Evolutionary conservation across 2,329 filamentous ascomycete species (phyloP).

Genomic region (Periglandula ipomoeae): DNA sequence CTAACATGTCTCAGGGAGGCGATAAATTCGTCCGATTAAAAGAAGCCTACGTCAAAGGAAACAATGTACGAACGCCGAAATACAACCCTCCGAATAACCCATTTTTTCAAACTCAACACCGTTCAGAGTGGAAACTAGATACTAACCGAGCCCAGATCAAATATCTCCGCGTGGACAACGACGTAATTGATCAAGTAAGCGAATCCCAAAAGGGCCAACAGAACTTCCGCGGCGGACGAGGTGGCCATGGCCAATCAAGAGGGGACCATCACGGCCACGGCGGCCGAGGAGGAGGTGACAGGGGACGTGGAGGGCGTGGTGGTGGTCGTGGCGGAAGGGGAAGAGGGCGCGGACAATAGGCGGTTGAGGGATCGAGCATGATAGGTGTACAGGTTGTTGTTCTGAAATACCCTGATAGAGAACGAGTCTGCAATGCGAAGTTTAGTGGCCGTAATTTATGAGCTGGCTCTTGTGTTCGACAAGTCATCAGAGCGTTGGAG

Average conservation of each 20-base stretch:
- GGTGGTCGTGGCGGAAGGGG: constrained; percentile 28
- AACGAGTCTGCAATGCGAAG: too few species aligned
- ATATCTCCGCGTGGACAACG: constrained; percentile 91
- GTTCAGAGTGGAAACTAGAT: not conserved
- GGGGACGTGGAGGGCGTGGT: constrained; percentile 28
- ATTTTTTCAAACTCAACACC: not conserved
- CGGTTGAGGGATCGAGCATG: not conserved
- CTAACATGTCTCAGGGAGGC: constrained; percentile 52
- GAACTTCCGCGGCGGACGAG: constrained; percentile 56
- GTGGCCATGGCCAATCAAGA: constrained; percentile 47
- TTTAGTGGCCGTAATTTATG: too few species aligned
- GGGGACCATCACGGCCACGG: constrained; percentile 48
- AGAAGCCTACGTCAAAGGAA: constrained; percentile 93
- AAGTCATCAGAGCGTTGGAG: too few species aligned
- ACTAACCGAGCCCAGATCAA: constrained; percentile 62
- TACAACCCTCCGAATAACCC: not conserved
- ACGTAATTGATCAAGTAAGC: constrained; percentile 90
- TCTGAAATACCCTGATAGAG: not conserved
- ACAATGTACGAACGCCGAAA: constrained; percentile 58
- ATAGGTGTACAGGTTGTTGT: not conserved
- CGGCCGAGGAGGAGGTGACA: constrained; percentile 37
- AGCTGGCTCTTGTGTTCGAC: too few species aligned
- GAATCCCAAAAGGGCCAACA: constrained; percentile 75
- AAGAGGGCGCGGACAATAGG: constrained; percentile 22
- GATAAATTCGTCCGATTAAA: constrained; percentile 88